Evolutionary conservation across 495 filamentous ascomycete genomes (phyloP).

Genomic region (Hypoxylon crocopeplum): DNA sequence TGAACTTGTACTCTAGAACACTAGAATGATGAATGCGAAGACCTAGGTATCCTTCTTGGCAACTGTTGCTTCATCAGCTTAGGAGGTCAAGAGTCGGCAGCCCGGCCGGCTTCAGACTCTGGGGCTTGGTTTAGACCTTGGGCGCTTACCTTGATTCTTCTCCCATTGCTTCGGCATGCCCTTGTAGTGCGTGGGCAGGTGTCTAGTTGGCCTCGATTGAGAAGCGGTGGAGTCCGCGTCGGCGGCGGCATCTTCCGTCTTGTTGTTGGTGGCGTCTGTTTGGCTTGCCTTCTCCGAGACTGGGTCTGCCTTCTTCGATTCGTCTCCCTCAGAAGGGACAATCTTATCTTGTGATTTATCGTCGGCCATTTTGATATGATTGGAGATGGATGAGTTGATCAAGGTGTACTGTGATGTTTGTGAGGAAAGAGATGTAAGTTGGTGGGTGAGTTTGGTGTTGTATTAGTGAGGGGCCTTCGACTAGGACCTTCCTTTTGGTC

Average conservation of each 20-base stretch:
- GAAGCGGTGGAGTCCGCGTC: constrained; percentile 18
- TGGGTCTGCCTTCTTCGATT: constrained; percentile 9
- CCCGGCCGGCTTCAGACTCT: too few relatives aligned
- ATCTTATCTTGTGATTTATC: constrained; percentile 21
- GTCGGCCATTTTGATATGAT: constrained; percentile 22
- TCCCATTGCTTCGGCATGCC: constrained; percentile 45
- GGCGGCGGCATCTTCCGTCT: constrained; percentile 26
- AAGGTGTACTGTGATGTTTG: background rate
- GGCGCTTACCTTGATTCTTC: constrained; percentile 39
- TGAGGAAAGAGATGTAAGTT: background rate
- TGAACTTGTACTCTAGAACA: too few relatives aligned
- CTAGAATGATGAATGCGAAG: background rate
- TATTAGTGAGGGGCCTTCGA: too few relatives aligned
- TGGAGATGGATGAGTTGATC: background rate
- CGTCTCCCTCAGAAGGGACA: constrained; percentile 1
- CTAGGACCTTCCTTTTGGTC: too few relatives aligned
- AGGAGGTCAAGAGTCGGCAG: background rate
- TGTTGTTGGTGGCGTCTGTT: constrained; percentile 25
- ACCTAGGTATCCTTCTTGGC: constrained; percentile 34
- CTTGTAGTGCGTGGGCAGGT: constrained; percentile 33
- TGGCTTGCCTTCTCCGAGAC: constrained; percentile 4
- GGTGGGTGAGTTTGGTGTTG: too few relatives aligned
- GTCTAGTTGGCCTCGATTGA: constrained; percentile 10
- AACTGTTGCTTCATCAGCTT: constrained; percentile 19
- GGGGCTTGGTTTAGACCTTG: background rate